Conservation (phyloP, 2,329 filamentous ascomycete genomes). For the Neopestalotiopsis clavispora region DNA sequence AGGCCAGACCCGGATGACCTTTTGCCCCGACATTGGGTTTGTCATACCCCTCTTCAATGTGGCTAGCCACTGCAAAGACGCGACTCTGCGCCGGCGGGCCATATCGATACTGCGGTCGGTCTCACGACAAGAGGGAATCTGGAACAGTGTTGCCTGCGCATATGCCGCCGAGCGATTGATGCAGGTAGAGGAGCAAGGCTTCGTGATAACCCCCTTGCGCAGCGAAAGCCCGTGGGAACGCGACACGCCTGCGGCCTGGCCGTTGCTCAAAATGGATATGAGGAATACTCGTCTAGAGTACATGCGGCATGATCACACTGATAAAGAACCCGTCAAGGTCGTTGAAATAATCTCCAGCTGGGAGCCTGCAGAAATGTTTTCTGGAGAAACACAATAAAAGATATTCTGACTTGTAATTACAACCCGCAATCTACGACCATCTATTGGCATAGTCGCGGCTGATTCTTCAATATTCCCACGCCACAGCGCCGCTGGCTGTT, state of each 20-base stretch:
- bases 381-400: not conserved
- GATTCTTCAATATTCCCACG: not conserved
- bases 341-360: not conserved
- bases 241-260: not conserved
- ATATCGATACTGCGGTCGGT: constrained; percentile 15
- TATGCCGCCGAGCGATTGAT: constrained; percentile 17
- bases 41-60: constrained; percentile 18
- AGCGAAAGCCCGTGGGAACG: not conserved
- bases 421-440: not conserved
- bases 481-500: not conserved
- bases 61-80: constrained; percentile 14
- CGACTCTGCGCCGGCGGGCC: constrained; percentile 1
- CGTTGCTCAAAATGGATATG: not conserved
- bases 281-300: constrained; percentile 1
- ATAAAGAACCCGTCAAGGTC: not conserved
- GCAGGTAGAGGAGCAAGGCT: constrained; percentile 10
- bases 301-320: not conserved
- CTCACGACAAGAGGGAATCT: constrained; percentile 16
- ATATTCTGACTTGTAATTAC: not conserved
- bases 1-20: not conserved
- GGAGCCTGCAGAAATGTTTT: not conserved
- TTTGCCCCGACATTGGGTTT: constrained; percentile 18
- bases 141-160: constrained; percentile 15
- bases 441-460: not conserved
- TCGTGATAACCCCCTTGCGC: not conserved